Evolutionary conservation across 305 asterid genomes (phyloP), one percentile per base, ranked within the genome.

Genomic region (Ajuga reptans): DNA sequence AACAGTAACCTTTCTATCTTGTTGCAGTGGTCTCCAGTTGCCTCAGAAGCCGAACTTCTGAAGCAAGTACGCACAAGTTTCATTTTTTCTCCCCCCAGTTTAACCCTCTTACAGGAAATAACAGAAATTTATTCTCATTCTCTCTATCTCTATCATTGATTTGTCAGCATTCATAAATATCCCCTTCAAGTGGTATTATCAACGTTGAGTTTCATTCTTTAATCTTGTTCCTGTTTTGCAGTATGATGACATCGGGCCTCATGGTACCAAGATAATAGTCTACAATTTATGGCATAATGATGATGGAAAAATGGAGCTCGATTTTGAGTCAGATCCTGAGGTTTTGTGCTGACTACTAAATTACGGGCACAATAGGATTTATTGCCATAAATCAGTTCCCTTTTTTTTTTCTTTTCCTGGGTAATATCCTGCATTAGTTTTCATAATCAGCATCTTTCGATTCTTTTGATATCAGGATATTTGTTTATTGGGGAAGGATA

Each of bases 21-120:
- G 77, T 76, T 87, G 81, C 83, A 69, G 75, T 93, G 99, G 99
- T 89, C 97, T 73, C 99, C 99, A 24, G 77, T 79, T 79, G 45
- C 89, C 27, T 80, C 90, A 24, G 92, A 85, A 77, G 86, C 84
- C 10, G 92, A 83, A 57, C 90, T 93, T 82, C 79, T 91, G 80
- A 81, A 86, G 80, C 97, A 87, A 79, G 98, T 92, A 81, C 33
- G 96, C 77, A 14, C 64, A 66, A 68, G 63, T 52, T 58, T 59
- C 63, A 53, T 69, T 4, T 45, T 41, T 15, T 17, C 39, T 65
- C 46, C 43, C 33, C 58, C 42, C 57, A 1, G 14, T 57, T 12
- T 17, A 45, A 18, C 10, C 39, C 29, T 49, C 33, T 45, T 46
- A 5, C 6, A 9, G 46, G 59, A 47, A 66, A 46, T 50, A 27